Evolutionary conservation across 2,329 filamentous ascomycete species (phyloP).

Genomic region (Neofusicoccum parvum): DNA sequence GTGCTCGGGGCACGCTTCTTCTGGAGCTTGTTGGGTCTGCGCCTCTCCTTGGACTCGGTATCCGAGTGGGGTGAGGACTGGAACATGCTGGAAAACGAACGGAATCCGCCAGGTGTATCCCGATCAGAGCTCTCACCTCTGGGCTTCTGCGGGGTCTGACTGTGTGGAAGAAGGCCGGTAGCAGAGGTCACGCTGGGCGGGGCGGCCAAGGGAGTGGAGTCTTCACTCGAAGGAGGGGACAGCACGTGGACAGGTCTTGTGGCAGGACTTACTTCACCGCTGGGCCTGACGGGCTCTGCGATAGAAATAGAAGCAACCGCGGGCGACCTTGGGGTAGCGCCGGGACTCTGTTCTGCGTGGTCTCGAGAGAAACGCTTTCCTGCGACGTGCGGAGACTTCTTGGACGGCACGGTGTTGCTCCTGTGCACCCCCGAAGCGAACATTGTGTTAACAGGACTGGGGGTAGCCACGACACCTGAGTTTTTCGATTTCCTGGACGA

Average conservation of each 20-base stretch:
- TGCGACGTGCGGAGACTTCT: slow-evolving; percentile 74
- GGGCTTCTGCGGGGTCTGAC: slow-evolving; percentile 11
- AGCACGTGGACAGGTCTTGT: slow-evolving; percentile 35
- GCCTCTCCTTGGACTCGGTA: slow-evolving; percentile 58
- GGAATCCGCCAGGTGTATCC: slow-evolving; percentile 16
- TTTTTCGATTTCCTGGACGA: slow-evolving; percentile 84
- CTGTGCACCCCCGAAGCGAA: slow-evolving; percentile 61
- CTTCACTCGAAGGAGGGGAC: slow-evolving; percentile 42
- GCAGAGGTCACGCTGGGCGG: slow-evolving; percentile 25
- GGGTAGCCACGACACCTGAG: slow-evolving; percentile 64
- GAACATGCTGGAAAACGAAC: slow-evolving; percentile 32
- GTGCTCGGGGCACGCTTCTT: slow-evolving; percentile 83
- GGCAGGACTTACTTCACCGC: not conserved
- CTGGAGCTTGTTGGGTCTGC: slow-evolving; percentile 85
- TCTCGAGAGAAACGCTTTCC: slow-evolving; percentile 61
- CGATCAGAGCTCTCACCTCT: slow-evolving; percentile 15
- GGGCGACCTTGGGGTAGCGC: slow-evolving; percentile 7
- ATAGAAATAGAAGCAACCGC: slow-evolving; percentile 5
- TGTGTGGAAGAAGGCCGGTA: slow-evolving; percentile 14
- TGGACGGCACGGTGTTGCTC: slow-evolving; percentile 93
- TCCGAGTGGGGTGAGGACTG: slow-evolving; percentile 64
- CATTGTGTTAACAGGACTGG: slow-evolving; percentile 56
- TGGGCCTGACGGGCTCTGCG: slow-evolving; percentile 12
- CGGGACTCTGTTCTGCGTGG: slow-evolving; percentile 9
- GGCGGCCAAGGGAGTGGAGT: slow-evolving; percentile 40